Percentiles rank a stretch among this genome's conserved stretches.
Evolutionary conservation across 192 early-diverging fungal genomes (phyloP).

Genomic region (Backusella sp.): DNA sequence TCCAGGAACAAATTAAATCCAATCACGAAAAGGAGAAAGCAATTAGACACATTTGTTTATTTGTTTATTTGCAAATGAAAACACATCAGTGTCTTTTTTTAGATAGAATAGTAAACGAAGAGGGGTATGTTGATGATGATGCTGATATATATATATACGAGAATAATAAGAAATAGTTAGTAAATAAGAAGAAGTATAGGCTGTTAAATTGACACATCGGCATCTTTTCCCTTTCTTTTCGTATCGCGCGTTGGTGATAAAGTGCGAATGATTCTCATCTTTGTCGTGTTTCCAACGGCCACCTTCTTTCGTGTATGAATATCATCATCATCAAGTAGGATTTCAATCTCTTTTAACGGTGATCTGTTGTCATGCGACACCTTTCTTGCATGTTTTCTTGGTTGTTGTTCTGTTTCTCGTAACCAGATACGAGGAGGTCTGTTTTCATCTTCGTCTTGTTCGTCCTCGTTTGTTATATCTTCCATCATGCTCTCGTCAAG

Average conservation of each 20-base stretch:
- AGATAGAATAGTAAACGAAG: neutral
- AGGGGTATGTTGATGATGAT: neutral
- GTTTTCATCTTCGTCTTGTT: neutral
- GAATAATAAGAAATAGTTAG: neutral
- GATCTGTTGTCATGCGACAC: neutral
- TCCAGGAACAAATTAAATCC: neutral
- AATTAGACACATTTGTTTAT: no score
- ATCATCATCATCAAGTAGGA: neutral
- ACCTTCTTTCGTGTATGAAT: slow-evolving; percentile 3
- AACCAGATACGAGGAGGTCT: neutral
- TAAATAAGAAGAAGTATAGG: neutral
- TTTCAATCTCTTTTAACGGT: neutral
- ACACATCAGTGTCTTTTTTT: neutral
- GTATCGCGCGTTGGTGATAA: neutral
- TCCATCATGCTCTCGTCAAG: neutral
- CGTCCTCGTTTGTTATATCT: neutral
- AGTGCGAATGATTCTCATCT: slow-evolving; percentile 1
- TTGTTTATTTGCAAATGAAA: no score
- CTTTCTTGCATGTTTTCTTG: neutral
- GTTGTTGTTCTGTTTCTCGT: neutral
- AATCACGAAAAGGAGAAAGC: no score
- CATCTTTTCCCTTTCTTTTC: slow-evolving; percentile 1
- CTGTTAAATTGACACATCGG: neutral
- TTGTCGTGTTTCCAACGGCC: neutral
- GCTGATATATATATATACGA: neutral